phyloP scores from a whole-genome alignment of 345 rosid genomes.

The Stellera chamaejasme region DNA sequence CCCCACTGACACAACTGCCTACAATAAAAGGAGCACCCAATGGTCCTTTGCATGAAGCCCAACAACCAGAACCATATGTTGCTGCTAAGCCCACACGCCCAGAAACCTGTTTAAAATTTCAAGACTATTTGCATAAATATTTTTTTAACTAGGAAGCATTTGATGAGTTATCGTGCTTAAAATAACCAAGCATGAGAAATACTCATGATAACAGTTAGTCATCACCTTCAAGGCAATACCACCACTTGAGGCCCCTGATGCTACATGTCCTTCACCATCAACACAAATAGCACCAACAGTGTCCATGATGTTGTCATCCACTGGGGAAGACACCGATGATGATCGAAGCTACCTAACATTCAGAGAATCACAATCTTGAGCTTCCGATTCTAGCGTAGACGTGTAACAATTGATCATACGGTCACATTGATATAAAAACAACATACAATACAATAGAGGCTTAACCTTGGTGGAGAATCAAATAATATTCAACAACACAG shows the following conservation, averaged over 20 bases:
- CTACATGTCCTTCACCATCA: slow-evolving; percentile 72
- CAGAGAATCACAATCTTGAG: slow-evolving; percentile 13
- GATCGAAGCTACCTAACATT: slow-evolving; percentile 10
- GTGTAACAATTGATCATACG: slow-evolving; percentile 2
- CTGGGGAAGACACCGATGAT: slow-evolving; percentile 15
- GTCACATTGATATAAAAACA: background rate
- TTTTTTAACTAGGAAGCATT: background rate
- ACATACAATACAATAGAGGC: background rate
- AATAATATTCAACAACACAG: slow-evolving; percentile 1
- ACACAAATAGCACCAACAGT: slow-evolving; percentile 95
- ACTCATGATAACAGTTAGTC: slow-evolving; percentile 2
- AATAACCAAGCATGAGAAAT: background rate
- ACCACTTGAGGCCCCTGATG: slow-evolving; percentile 90
- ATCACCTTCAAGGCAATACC: slow-evolving; percentile 90
- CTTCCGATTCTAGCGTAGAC: slow-evolving; percentile 18
- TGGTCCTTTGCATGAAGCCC: slow-evolving; percentile 82
- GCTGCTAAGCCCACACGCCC: slow-evolving; percentile 98
- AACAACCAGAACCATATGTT: slow-evolving; percentile 88
- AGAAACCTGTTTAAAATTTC: slow-evolving; percentile 37
- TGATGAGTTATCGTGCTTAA: background rate
- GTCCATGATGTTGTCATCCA: slow-evolving; percentile 62
- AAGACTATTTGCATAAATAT: background rate
- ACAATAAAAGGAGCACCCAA: slow-evolving; percentile 59
- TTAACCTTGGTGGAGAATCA: background rate
- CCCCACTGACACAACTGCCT: slow-evolving; percentile 87